phyloP scores from a whole-genome alignment of 148 eudicot genomes.

The Cornus controversa region DNA sequence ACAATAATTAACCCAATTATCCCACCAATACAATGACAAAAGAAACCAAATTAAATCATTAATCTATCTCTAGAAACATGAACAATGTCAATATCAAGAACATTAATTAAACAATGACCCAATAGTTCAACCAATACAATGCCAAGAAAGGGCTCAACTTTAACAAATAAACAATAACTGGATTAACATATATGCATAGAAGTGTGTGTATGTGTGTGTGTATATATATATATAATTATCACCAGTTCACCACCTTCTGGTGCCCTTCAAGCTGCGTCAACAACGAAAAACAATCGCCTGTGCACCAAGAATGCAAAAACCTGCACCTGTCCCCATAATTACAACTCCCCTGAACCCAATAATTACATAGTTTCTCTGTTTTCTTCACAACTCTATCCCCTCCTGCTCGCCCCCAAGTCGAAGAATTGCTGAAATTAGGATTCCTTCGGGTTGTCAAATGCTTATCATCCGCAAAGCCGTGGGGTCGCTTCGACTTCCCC shows the following conservation, averaged over 20 bases:
- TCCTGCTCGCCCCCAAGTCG: slow-evolving; percentile 53
- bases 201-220: too few species aligned
- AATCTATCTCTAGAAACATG: slow-evolving; percentile 1
- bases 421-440: slow-evolving; percentile 52
- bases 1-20: not conserved
- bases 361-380: slow-evolving; percentile 68
- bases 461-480: slow-evolving; percentile 66
- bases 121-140: slow-evolving; percentile 1
- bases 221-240: not conserved
- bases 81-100: not conserved
- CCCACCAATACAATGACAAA: not conserved
- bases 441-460: slow-evolving; percentile 45
- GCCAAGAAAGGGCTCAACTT: not conserved
- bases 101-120: not conserved
- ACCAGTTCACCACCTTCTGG: slow-evolving; percentile 60
- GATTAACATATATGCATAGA: not conserved
- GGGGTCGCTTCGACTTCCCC: slow-evolving; percentile 52
- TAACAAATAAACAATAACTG: not conserved
- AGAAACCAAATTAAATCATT: not conserved
- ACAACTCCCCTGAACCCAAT: slow-evolving; percentile 86
- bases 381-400: slow-evolving; percentile 39
- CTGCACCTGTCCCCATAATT: slow-evolving; percentile 67
- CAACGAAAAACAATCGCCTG: slow-evolving; percentile 63
- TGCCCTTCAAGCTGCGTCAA: slow-evolving; percentile 90
- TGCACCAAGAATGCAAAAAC: slow-evolving; percentile 79